Base-by-base conservation (phyloP, 345 rosid genomes). In the Angophora floribunda region DNA sequence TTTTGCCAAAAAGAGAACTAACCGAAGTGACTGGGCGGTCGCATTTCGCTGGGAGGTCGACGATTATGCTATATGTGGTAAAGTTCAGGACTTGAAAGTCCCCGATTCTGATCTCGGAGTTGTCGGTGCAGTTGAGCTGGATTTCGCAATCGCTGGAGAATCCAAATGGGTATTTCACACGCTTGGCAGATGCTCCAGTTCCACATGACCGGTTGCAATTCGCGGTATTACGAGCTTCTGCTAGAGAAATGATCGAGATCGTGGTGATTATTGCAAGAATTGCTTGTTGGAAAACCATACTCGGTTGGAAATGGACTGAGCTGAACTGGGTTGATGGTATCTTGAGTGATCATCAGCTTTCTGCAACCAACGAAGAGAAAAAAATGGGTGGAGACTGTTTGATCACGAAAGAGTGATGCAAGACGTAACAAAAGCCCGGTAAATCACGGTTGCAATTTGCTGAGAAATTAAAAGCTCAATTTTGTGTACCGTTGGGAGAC, bases 91-190 rank as follows among this genome's bases (percentile, higher is more conserved):
- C 95, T 16, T 11, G 51, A 49, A 97, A 97, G 7, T 16, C 89
- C 30, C 91, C 96, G 63, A 97, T 93, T 82, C 2, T 52, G 30
- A 93, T 70, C 10, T 47, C 50, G 7, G 65, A 28, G 13, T 50
- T 19, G 6, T 57, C 0, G 51, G 22, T 28, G 90, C 99, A 98
- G 14, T 13, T 47, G 47, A 98, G 88, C 12, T 1, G 86, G 91
- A 98, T 96, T 47, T 75, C 86, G 88, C 95, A 97, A 16, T 65
- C 90, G 13, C 26, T 0, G 7, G 98, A 91, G 91, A 96, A 97
- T 19, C 99, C 98, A 88, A 98, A 98, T 17, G 99, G 99, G 85
- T 92, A 96, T 36, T 91, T 89, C 16, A 96, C 89, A 6, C 7
- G 13, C 19, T 45, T 89, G 36, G 87, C 45, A 13, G 78, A 89